A percentile compares a stretch with the other conserved stretches of the same genome.
Conservation (phyloP, 2,329 filamentous ascomycete genomes). For the Aureobasidium uvarum region DNA sequence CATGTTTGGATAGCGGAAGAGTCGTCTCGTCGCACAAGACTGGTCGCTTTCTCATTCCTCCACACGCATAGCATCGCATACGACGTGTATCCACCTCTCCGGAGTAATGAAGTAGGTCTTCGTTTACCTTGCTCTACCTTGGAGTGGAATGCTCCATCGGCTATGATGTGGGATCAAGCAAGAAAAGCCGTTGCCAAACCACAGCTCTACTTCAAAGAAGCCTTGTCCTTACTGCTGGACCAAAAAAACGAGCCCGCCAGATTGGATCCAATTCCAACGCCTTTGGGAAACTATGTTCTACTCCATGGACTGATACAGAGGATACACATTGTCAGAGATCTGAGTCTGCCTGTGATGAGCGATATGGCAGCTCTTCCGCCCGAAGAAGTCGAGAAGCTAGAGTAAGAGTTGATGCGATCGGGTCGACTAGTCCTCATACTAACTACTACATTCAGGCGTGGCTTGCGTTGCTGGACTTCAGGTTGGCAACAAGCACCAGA, state of each 20-base stretch:
- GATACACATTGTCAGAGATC: conserved; percentile 8
- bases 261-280: neutral
- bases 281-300: conserved; percentile 63
- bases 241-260: neutral
- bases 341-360: conserved; percentile 1
- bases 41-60: conserved; percentile 58
- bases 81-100: conserved; percentile 58
- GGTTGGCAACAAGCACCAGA: conserved; percentile 40
- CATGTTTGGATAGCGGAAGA: conserved; percentile 53
- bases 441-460: neutral
- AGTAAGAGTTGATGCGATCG: neutral
- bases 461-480: conserved; percentile 35
- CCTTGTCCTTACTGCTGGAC: neutral
- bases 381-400: conserved; percentile 7
- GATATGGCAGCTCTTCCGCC: conserved; percentile 9
- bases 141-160: conserved; percentile 55
- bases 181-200: conserved; percentile 7
- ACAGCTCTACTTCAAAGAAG: conserved; percentile 24
- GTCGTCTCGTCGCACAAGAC: conserved; percentile 54
- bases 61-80: conserved; percentile 63
- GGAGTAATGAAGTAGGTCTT: conserved; percentile 8
- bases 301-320: conserved; percentile 62
- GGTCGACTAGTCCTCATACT: neutral
- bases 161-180: conserved; percentile 46
- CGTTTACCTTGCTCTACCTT: conserved; percentile 54